Evolutionary conservation across 2,329 filamentous ascomycete genomes (phyloP).

Genomic region (Hymenoscyphus infarciens): DNA sequence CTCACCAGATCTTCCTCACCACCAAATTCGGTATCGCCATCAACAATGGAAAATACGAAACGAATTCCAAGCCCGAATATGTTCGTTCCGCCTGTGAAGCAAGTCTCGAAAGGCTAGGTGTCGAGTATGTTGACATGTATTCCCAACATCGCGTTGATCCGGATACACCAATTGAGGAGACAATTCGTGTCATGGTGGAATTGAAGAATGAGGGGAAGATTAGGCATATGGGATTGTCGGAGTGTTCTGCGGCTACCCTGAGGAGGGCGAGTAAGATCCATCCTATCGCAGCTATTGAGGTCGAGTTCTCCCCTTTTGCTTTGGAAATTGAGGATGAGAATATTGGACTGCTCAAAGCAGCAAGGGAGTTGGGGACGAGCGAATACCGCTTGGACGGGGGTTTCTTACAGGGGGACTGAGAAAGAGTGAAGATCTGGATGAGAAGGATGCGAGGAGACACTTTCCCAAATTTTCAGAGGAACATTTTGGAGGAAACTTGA

Average conservation of each 20-base stretch:
- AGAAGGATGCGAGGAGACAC: slow-evolving; percentile 45
- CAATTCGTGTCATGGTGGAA: slow-evolving; percentile 40
- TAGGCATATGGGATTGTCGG: slow-evolving; percentile 53
- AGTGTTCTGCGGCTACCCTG: slow-evolving; percentile 47
- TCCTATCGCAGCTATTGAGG: slow-evolving; percentile 49
- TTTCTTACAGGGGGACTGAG: slow-evolving; percentile 51
- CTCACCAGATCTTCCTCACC: slow-evolving; percentile 52
- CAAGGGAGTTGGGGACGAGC: slow-evolving; percentile 56
- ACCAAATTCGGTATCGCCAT: slow-evolving; percentile 47
- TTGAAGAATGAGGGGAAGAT: slow-evolving; percentile 51
- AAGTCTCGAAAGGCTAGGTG: slow-evolving; percentile 40
- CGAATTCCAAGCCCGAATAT: slow-evolving; percentile 41
- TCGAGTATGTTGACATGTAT: slow-evolving; percentile 39
- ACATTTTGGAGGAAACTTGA: slow-evolving; percentile 49
- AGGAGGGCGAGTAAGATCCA: slow-evolving; percentile 49
- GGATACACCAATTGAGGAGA: slow-evolving; percentile 42
- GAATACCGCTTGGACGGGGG: slow-evolving; percentile 54
- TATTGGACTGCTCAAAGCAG: slow-evolving; percentile 47
- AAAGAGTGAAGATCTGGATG: slow-evolving; percentile 44
- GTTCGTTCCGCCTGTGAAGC: slow-evolving; percentile 40
- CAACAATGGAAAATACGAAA: neutral
- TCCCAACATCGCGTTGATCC: slow-evolving; percentile 40
- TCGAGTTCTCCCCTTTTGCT: slow-evolving; percentile 52
- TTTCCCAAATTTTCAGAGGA: slow-evolving; percentile 46
- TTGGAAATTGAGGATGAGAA: slow-evolving; percentile 54